phyloP scores from a whole-genome alignment of 2,329 filamentous ascomycete species.

The Dactylellina parvicollis region DNA sequence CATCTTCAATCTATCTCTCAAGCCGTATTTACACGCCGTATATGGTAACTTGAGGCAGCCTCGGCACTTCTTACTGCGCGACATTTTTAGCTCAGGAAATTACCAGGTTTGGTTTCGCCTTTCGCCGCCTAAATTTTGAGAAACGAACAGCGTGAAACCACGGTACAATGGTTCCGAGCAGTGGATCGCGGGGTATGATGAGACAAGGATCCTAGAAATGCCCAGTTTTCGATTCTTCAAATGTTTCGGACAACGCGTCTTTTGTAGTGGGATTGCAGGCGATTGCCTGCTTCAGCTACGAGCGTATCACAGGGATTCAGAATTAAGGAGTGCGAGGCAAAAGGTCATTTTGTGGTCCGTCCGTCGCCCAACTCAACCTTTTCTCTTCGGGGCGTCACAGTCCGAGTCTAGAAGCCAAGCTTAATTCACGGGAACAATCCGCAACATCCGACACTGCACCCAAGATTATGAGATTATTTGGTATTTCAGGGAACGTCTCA shows the following conservation, averaged over 20 bases:
- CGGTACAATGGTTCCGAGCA: conserved; percentile 21
- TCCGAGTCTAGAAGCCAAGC: conserved; percentile 26
- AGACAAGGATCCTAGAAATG: neutral
- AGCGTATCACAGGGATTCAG: conserved; percentile 5
- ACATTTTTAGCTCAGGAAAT: too few relatives aligned
- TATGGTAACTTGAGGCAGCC: too few relatives aligned
- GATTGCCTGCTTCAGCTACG: conserved; percentile 4
- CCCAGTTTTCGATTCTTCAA: conserved; percentile 6
- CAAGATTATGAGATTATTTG: conserved; percentile 17
- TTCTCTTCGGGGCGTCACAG: conserved; percentile 17
- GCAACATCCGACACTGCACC: conserved; percentile 28
- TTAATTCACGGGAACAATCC: conserved; percentile 21
- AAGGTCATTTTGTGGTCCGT: conserved; percentile 35
- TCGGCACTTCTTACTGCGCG: too few relatives aligned
- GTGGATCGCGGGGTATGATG: conserved; percentile 14
- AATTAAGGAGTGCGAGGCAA: neutral
- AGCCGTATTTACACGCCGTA: too few relatives aligned
- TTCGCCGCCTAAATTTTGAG: conserved; percentile 12
- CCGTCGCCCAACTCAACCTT: conserved; percentile 26
- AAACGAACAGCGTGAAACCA: neutral
- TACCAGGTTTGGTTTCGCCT: conserved; percentile 31
- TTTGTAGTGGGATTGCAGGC: conserved; percentile 4
- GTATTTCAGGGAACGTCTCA: neutral
- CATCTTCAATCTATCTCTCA: too few relatives aligned
- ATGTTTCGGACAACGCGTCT: conserved; percentile 31